Conservation (phyloP, 371 early-diverging fungal species). For the Blakeslea trispora region DNA sequence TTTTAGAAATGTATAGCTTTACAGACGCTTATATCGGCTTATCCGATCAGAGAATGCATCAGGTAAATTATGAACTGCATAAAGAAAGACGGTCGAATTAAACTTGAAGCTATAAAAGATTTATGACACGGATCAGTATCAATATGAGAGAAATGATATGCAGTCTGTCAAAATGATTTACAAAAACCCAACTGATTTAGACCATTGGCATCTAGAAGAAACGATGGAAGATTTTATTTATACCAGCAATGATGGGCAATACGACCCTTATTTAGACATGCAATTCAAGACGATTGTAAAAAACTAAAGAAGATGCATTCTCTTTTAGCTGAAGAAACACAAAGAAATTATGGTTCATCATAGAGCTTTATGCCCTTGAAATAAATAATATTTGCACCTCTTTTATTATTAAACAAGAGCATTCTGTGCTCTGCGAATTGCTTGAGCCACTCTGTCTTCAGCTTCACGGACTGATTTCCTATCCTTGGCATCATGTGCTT, state of each 20-base stretch:
- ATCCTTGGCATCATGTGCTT: conserved; percentile 46
- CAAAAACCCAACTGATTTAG: conserved; percentile 22
- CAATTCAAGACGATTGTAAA: too few species aligned
- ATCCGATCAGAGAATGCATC: conserved; percentile 15
- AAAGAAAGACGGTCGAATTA: too few species aligned
- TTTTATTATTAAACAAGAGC: conserved; percentile 7
- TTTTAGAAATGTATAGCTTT: conserved; percentile 19
- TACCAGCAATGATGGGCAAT: conserved; percentile 2
- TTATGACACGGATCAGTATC: conserved; percentile 29
- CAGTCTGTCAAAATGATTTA: conserved; percentile 8
- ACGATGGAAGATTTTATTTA: conserved; percentile 15
- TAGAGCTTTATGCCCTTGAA: too few species aligned
- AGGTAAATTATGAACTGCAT: conserved; percentile 7
- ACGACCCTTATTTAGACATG: conserved; percentile 6
- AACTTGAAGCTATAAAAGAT: too few species aligned
- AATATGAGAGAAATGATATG: conserved; percentile 3
- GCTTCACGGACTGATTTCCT: conserved; percentile 25
- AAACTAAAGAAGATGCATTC: too few species aligned
- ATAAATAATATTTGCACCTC: too few species aligned
- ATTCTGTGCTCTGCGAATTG: conserved; percentile 22
- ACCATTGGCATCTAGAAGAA: conserved; percentile 22
- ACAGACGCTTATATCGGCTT: conserved; percentile 23
- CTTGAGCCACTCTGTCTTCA: conserved; percentile 27
- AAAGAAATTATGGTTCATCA: too few species aligned
- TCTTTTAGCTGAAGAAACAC: too few species aligned